Evolutionary conservation across 2,329 filamentous ascomycete genomes (phyloP), one percentile per base, ranked within the genome.

Genomic region (Rugonectria rugulosa): DNA sequence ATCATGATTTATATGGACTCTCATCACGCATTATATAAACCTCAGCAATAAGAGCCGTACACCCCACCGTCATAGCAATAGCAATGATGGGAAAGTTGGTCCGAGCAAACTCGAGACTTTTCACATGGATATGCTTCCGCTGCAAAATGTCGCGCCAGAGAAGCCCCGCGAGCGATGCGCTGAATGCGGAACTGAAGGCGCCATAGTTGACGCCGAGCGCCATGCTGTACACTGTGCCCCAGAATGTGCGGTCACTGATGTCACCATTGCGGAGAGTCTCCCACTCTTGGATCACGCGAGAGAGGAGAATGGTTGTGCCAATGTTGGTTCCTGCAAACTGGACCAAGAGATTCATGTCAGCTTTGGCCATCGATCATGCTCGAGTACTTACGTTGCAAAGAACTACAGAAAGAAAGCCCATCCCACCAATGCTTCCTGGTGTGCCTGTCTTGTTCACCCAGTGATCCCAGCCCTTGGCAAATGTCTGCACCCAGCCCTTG

Each of bases 321-420:
- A 91, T 91, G 61, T 91, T 91, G 2, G 89, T 91, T 15, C 89
- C 89, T 0, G 89, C 87, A 62, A 91, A 91, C 87, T 91, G 57
- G 14, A 20, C 21, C 27, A 24, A 36, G 12, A 42, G n/a, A 3
- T 20, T 2, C 0, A 14, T 5, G 42, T 60, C 27, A 59, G 38
- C 45, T 57, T n/a, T n/a, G n/a, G n/a, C n/a, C n/a, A n/a, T n/a
- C n/a, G 1, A n/a, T 14, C 9, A 2, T 5, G 3, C n/a, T 2
- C 11, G 26, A 10, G 45, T 43, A 80, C 87, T 79, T 69, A 90
- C 88, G 58, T 91, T 91, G 73, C 87, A 90, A 1, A 92, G 71
- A 10, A 91, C 79, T 1, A 89, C 87, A 0, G 87, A 88, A 0
- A 91, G 72, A 49, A 92, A 90, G 0, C 81, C 88, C 88, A 91